These are phyloP conservation scores for Phialophora chinensis DNA, from an alignment of 2,329 filamentous ascomycete species.

Conservation along the genomic window DNA sequence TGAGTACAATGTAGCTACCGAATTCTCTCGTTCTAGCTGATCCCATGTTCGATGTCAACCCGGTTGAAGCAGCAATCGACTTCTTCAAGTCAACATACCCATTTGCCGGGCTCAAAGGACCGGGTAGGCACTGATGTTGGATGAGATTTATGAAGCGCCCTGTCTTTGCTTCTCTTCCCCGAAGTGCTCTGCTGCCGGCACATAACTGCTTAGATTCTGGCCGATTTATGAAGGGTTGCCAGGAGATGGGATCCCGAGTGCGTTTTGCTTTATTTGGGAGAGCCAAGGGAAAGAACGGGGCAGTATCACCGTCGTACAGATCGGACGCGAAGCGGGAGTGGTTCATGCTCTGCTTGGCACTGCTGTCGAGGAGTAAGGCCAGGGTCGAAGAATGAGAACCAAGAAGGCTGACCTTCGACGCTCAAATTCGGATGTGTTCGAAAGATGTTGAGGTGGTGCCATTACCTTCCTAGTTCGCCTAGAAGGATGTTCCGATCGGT, in stretches of 20 bases:
- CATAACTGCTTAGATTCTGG: neutral
- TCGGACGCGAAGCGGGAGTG: neutral
- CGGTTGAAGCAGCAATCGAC: neutral
- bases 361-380: too few relatives aligned
- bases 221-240: neutral
- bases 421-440: neutral
- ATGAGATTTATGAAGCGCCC: neutral
- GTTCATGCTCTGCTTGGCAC: neutral
- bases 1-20: neutral
- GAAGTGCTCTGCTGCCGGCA: neutral
- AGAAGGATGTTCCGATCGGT: constrained; percentile 86
- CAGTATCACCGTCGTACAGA: neutral
- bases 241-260: neutral
- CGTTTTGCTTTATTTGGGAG: neutral
- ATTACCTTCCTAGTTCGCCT: constrained; percentile 73
- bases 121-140: neutral
- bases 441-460: neutral
- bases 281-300: neutral
- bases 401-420: neutral
- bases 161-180: neutral
- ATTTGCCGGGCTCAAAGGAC: neutral
- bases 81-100: neutral
- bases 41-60: neutral
- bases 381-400: neutral
- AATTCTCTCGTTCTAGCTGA: neutral